phyloP scores from a whole-genome alignment of 306 rosid genomes.

The Urtica urens region DNA sequence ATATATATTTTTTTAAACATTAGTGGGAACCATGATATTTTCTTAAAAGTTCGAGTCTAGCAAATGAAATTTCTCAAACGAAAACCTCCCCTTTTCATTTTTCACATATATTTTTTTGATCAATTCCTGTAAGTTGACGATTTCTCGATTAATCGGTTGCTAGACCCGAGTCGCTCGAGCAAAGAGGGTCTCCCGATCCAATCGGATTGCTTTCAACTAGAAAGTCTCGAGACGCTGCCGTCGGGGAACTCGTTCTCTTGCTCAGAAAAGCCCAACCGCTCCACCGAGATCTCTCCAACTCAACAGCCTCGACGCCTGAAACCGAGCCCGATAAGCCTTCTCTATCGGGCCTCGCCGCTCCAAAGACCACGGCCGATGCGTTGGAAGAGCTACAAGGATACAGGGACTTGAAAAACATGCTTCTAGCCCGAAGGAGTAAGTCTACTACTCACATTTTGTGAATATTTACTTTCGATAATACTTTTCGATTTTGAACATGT shows the following conservation, averaged over 20 bases:
- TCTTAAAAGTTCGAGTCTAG: too few species aligned
- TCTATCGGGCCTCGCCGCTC: conserved; percentile 20
- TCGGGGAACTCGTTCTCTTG: conserved; percentile 68
- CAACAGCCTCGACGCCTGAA: conserved; percentile 23
- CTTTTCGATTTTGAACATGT: too few species aligned
- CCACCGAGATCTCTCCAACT: conserved; percentile 39
- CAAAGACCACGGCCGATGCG: conserved; percentile 69
- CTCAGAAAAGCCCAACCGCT: conserved; percentile 74
- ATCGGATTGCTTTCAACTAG: conserved; percentile 41
- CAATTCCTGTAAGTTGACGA: too few species aligned
- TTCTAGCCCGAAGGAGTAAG: conserved; percentile 32
- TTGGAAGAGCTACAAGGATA: conserved; percentile 73
- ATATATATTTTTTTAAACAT: too few species aligned
- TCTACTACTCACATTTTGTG: conserved; percentile 24
- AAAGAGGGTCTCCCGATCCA: conserved; percentile 25
- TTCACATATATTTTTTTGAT: too few species aligned
- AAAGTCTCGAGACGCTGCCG: conserved; percentile 72
- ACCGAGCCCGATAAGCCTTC: conserved; percentile 13
- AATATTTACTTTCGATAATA: too few species aligned
- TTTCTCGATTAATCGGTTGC: too few species aligned
- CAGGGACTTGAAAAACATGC: conserved; percentile 52
- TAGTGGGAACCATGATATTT: too few species aligned
- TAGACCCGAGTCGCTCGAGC: conserved; percentile 56
- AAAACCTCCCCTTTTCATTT: too few species aligned
- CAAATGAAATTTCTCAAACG: too few species aligned